Evolutionary conservation across 805 yeast genomes (phyloP).

Genomic region (Candida glaebosa): DNA sequence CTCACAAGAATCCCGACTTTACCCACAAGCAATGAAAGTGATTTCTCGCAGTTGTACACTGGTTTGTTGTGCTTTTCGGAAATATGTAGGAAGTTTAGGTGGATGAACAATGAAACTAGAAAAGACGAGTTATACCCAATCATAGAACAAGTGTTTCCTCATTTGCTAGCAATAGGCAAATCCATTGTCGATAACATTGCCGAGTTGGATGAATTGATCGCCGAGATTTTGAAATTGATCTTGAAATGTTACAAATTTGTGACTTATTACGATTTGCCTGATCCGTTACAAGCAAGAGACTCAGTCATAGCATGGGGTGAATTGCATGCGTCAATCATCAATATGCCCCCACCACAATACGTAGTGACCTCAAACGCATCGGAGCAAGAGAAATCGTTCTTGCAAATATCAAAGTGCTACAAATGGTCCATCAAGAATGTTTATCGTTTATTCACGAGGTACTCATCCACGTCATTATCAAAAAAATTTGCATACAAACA

Average conservation of each 20-base stretch:
- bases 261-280: conserved; percentile 70
- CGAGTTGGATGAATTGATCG: conserved; percentile 35
- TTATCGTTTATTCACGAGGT: conserved; percentile 66
- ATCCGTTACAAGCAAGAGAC: conserved; percentile 49
- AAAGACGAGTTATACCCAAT: conserved; percentile 37
- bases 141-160: conserved; percentile 58
- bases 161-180: conserved; percentile 62
- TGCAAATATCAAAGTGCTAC: conserved; percentile 62
- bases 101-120: conserved; percentile 55
- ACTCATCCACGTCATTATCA: conserved; percentile 49
- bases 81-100: conserved; percentile 66
- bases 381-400: conserved; percentile 46
- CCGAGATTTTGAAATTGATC: conserved; percentile 72
- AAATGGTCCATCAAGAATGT: conserved; percentile 86
- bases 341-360: conserved; percentile 53
- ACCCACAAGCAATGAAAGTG: conserved; percentile 12
- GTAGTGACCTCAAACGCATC: conserved; percentile 50
- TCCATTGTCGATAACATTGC: conserved; percentile 31
- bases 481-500: conserved; percentile 53
- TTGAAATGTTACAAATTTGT: conserved; percentile 77
- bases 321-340: conserved; percentile 67
- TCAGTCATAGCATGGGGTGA: conserved; percentile 65
- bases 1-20: conserved; percentile 21
- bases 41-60: conserved; percentile 43
- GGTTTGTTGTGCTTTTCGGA: conserved; percentile 72